phyloP scores from a whole-genome alignment of 257 asterid genomes.

The Paraleonurus japonicus region DNA sequence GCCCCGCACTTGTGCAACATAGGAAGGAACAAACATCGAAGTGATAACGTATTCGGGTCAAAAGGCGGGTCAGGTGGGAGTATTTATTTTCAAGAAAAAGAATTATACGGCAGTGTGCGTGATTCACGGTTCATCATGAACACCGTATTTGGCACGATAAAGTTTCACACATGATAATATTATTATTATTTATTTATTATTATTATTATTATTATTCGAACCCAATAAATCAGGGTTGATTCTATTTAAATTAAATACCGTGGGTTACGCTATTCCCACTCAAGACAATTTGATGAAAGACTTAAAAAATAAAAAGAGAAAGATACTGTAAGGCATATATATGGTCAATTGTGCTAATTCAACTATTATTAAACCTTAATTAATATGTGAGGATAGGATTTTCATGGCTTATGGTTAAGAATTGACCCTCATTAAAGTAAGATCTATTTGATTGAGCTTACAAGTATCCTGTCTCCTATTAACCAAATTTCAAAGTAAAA shows the following conservation, averaged over 20 bases:
- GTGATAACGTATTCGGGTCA: not conserved
- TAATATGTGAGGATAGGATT: not conserved
- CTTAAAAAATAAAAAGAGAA: too few relatives aligned
- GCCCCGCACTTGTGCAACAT: too few relatives aligned
- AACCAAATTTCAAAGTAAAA: too few relatives aligned
- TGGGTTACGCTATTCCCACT: not conserved
- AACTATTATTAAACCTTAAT: not conserved
- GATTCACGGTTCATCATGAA: constrained; percentile 1
- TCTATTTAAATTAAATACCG: not conserved
- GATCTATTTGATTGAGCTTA: too few relatives aligned
- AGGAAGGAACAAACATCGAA: not conserved
- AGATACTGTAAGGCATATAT: too few relatives aligned
- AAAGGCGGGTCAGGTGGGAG: not conserved
- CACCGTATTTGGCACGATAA: constrained; percentile 2
- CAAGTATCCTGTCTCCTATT: too few relatives aligned
- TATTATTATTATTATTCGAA: not conserved
- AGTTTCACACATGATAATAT: not conserved
- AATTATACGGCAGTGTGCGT: not conserved
- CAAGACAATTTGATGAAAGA: too few relatives aligned
- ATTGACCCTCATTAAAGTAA: too few relatives aligned
- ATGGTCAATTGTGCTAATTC: not conserved
- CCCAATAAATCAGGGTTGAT: constrained; percentile 3
- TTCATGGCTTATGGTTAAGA: not conserved
- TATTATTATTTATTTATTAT: too few relatives aligned
- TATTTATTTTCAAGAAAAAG: not conserved